Conservation (phyloP, 225 moss, liverwort and hornwort genomes). For the Thuidium tamariscinum region DNA sequence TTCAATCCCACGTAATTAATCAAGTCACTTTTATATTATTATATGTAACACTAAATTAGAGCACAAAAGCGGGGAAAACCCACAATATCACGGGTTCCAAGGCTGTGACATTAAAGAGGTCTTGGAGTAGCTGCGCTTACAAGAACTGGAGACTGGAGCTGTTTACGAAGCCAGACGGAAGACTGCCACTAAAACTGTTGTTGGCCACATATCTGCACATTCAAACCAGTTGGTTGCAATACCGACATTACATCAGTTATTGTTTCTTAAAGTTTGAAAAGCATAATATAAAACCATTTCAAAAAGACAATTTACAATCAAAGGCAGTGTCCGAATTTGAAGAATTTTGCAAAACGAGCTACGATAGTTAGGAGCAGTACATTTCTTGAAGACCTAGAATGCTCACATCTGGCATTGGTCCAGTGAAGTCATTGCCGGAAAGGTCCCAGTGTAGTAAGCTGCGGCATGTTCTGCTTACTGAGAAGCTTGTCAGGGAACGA, state of each 20-base stretch:
- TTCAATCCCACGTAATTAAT: neutral
- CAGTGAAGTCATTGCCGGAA: slow-evolving; percentile 3
- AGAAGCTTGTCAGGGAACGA: neutral
- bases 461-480: neutral
- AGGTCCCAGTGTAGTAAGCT: slow-evolving; percentile 8
- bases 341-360: neutral
- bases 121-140: neutral
- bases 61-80: too few relatives aligned
- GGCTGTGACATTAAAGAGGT: neutral
- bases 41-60: neutral
- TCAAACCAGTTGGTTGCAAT: neutral
- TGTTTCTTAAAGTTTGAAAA: too few relatives aligned
- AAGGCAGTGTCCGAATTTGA: neutral
- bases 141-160: neutral
- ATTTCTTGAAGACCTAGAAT: neutral
- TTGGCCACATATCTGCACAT: slow-evolving; percentile 16
- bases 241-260: neutral
- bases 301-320: neutral
- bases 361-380: neutral
- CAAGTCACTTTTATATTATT: neutral
- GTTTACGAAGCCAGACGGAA: neutral
- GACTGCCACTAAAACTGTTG: slow-evolving; percentile 2
- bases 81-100: neutral
- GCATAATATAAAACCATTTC: neutral
- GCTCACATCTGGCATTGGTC: neutral